phyloP scores from a whole-genome alignment of 148 eudicot genomes.

The Fagopyrum tataricum region DNA sequence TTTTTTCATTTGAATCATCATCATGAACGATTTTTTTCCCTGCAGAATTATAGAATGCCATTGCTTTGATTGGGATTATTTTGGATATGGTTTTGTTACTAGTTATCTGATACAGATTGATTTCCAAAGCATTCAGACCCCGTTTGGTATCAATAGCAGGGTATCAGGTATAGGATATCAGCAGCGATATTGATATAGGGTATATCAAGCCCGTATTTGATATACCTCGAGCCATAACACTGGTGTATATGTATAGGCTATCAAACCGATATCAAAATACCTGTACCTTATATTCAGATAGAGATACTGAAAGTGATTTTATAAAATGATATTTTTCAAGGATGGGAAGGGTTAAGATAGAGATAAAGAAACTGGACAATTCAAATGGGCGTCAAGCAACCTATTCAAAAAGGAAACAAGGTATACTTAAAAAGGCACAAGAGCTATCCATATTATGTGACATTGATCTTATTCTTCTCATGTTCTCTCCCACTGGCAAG shows the following conservation, averaged over 20 bases:
- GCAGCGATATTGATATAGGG: too few relatives aligned
- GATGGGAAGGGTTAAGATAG: constrained; percentile 40
- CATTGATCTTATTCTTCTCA: constrained; percentile 29
- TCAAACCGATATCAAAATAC: not conserved
- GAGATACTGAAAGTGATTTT: not conserved
- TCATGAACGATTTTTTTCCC: too few relatives aligned
- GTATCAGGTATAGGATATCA: too few relatives aligned
- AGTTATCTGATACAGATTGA: too few relatives aligned
- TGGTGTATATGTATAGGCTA: too few relatives aligned
- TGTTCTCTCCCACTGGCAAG: constrained; percentile 38
- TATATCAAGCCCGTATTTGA: too few relatives aligned
- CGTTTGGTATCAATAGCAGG: too few relatives aligned
- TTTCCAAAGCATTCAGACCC: too few relatives aligned
- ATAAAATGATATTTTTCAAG: constrained; percentile 13
- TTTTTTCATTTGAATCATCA: not conserved
- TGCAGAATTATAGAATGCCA: too few relatives aligned
- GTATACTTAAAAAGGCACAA: constrained; percentile 34
- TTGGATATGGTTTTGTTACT: too few relatives aligned
- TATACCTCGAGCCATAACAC: too few relatives aligned
- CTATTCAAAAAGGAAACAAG: constrained; percentile 33
- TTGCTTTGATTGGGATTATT: too few relatives aligned
- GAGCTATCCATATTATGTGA: constrained; percentile 34
- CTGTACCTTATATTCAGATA: not conserved
- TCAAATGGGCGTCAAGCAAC: constrained; percentile 32
- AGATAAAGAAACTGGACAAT: constrained; percentile 30